Conservation (phyloP, 306 rosid genomes). For the Amphicarpaea edgeworthii region DNA sequence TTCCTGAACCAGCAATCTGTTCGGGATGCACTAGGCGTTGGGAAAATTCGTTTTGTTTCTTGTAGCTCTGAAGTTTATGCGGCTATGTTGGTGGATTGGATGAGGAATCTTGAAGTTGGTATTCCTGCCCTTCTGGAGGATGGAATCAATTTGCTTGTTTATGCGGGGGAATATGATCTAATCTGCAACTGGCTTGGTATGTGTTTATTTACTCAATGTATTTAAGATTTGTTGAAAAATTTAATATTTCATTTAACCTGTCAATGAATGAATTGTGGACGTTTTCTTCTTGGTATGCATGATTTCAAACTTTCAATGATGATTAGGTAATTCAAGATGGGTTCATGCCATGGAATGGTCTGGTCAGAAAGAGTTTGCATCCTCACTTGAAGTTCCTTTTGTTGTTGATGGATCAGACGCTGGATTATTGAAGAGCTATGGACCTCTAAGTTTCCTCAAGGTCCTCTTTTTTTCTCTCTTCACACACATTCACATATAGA, state of each 20-base stretch:
- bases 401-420: slow-evolving; percentile 77
- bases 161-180: slow-evolving; percentile 95
- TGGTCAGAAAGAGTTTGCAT: slow-evolving; percentile 73
- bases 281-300: slow-evolving; percentile 1
- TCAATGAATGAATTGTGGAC: slow-evolving; percentile 34
- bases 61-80: slow-evolving; percentile 78
- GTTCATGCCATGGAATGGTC: slow-evolving; percentile 96
- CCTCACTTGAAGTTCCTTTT: slow-evolving; percentile 76
- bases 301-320: too few species aligned
- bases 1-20: slow-evolving; percentile 76
- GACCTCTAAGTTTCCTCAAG: slow-evolving; percentile 89
- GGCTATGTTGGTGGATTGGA: slow-evolving; percentile 91
- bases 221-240: slow-evolving; percentile 25
- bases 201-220: slow-evolving; percentile 23
- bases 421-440: slow-evolving; percentile 76
- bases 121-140: slow-evolving; percentile 92
- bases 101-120: slow-evolving; percentile 93
- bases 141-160: slow-evolving; percentile 79
- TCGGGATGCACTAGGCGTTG: slow-evolving; percentile 84
- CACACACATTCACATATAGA: not conserved
- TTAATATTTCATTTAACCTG: slow-evolving; percentile 36
- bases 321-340: slow-evolving; percentile 94
- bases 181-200: slow-evolving; percentile 99
- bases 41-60: slow-evolving; percentile 79
- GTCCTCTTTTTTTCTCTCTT: slow-evolving; percentile 49